Evolutionary conservation across 805 yeast species (phyloP), one percentile per base, ranked within the genome.

Genomic region (Candida nemodendra): DNA sequence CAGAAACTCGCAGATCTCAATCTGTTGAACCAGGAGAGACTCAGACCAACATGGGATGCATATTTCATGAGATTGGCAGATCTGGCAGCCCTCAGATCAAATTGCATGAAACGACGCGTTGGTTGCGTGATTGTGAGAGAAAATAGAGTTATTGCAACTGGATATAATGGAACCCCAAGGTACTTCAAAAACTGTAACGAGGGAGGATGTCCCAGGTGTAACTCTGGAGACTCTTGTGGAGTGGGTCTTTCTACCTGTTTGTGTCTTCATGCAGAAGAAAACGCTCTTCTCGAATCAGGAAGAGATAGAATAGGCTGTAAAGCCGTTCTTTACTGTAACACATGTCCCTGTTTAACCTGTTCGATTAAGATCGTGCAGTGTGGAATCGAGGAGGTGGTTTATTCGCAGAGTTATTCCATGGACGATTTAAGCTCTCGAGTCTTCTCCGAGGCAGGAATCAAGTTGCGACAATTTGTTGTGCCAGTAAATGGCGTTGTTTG

Each of bases 271-370:
- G 99, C 98, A 0, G 99, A 93, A 59, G 99, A 93, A 52, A 93
- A 93, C 59, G 98, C 99, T 0, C 66, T 93, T 27, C 62, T 93
- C 34, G 99, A 93, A 59, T 87, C 96, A 6, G 99, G 99, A 1
- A 71, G 97, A 46, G 95, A 85, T 48, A 68, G 98, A 39, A 74
- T 87, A 9, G 85, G 85, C 0, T 63, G 62, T 9, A 62, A 68
- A 27, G 80, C 86, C 7, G 79, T 78, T 0, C 62, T 89, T 40
- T 93, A 93, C 59, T 93, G 99, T 64, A 93, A 93, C 60, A 93
- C 99, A 0, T 86, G 99, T 54, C 99, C 99, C 0, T 93, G 99
- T 58, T 68, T 93, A 42, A 93, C 99, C 0, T 93, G 99, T 58
- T 81, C 95, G 4, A 88, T 93, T 27, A 93, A 93, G 64, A 91